Conservation (phyloP, 768 basidiomycete species). For the Daedaleopsis nitida region DNA sequence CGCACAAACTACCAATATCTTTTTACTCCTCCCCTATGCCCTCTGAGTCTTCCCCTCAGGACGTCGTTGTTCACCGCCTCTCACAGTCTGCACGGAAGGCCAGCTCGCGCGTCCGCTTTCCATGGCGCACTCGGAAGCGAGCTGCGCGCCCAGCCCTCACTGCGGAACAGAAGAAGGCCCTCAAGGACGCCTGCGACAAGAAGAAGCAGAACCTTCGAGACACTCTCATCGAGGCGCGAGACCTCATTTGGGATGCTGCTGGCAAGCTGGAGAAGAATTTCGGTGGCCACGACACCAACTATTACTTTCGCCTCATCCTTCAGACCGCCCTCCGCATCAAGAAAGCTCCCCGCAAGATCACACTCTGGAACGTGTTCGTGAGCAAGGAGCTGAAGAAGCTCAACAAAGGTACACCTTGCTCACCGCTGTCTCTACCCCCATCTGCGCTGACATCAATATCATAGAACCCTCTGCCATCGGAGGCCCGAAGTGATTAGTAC, state of each 20-base stretch:
- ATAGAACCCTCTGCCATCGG: too few species aligned
- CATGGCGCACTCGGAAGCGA: too few species aligned
- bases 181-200: neutral
- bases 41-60: too few species aligned
- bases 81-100: too few species aligned
- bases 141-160: too few species aligned
- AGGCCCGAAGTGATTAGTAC: too few species aligned
- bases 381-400: neutral
- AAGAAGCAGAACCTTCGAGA: neutral
- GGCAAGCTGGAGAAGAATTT: neutral
- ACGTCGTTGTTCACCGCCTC: too few species aligned
- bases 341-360: neutral
- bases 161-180: neutral
- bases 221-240: neutral
- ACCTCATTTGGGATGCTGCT: neutral
- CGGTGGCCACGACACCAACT: neutral
- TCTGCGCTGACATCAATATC: too few species aligned
- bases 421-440: too few species aligned
- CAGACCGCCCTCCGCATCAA: neutral
- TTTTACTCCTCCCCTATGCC: too few species aligned
- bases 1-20: too few species aligned
- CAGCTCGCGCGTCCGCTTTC: too few species aligned
- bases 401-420: neutral
- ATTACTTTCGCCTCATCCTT: constrained; percentile 1
- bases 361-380: neutral